Percentiles rank a stretch among this genome's conserved stretches.
Conservation (phyloP, 1,139 yeast genomes). For the Pichia sp. region DNA sequence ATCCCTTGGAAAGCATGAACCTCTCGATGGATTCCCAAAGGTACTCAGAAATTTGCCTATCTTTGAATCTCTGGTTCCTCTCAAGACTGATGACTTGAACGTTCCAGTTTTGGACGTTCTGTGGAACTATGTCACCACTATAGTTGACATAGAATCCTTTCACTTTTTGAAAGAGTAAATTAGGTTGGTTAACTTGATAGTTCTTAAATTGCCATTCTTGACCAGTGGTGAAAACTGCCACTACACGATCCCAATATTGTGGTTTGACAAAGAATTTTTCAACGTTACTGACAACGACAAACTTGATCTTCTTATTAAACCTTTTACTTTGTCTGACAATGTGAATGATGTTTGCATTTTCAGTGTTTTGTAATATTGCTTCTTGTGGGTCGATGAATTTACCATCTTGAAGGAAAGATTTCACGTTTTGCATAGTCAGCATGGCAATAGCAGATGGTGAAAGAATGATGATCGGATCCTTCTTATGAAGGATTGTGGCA, state of each 20-base stretch:
- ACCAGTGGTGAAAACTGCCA: constrained; percentile 94
- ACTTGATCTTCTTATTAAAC: constrained; percentile 49
- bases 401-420: constrained; percentile 76
- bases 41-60: constrained; percentile 75
- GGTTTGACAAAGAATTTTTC: constrained; percentile 89
- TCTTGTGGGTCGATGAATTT: constrained; percentile 41
- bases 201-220: constrained; percentile 94
- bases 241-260: constrained; percentile 95
- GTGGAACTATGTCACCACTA: constrained; percentile 75
- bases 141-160: constrained; percentile 77
- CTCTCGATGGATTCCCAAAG: constrained; percentile 77
- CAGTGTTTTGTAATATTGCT: constrained; percentile 23
- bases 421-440: constrained; percentile 72
- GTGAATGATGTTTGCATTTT: constrained; percentile 39
- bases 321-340: constrained; percentile 51
- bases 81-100: constrained; percentile 73
- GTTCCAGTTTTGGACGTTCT: constrained; percentile 77
- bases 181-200: constrained; percentile 79
- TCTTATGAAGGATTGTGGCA: constrained; percentile 22
- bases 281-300: constrained; percentile 80
- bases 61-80: constrained; percentile 78
- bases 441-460: constrained; percentile 95
- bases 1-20: constrained; percentile 44
- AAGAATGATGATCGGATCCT: constrained; percentile 85
- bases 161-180: constrained; percentile 70